phyloP scores from a whole-genome alignment of 2,329 filamentous ascomycete species.

The Talaromyces sp. region DNA sequence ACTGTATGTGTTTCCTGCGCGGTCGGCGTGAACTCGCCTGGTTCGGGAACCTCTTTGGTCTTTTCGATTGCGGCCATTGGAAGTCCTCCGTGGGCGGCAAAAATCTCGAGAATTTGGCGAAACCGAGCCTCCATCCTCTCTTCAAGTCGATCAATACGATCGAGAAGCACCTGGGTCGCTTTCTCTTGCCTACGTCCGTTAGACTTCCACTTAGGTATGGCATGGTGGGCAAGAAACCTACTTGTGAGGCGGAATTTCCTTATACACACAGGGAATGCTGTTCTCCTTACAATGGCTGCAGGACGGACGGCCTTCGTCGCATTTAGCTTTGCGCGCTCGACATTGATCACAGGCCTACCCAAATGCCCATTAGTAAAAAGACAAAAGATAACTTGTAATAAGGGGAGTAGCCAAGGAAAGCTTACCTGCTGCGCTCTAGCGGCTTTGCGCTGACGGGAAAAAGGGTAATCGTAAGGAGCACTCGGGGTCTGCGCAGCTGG shows the following conservation, averaged over 20 bases:
- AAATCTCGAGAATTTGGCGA: not conserved
- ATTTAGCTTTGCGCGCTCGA: slow-evolving; percentile 82
- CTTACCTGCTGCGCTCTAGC: slow-evolving; percentile 36
- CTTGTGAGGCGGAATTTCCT: slow-evolving; percentile 88
- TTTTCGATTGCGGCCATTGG: not conserved
- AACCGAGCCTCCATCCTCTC: slow-evolving; percentile 9
- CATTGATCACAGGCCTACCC: slow-evolving; percentile 77
- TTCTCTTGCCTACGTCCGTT: slow-evolving; percentile 33
- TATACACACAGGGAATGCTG: slow-evolving; percentile 75
- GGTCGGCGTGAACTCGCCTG: not conserved
- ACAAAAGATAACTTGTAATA: not conserved
- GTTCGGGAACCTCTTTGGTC: not conserved
- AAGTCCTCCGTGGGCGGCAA: not conserved
- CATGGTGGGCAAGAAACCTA: slow-evolving; percentile 41
- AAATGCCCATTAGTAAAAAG: slow-evolving; percentile 6
- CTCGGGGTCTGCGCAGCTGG: slow-evolving; percentile 19
- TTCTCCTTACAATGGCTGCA: slow-evolving; percentile 86
- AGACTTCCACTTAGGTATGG: not conserved
- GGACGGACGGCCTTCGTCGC: slow-evolving; percentile 77
- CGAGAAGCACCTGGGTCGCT: slow-evolving; percentile 32
- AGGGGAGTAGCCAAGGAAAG: not conserved
- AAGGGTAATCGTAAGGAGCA: slow-evolving; percentile 26
- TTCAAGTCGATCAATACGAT: slow-evolving; percentile 14
- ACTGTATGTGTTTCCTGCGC: not conserved
- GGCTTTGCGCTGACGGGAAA: slow-evolving; percentile 33